Percentiles rank a stretch among this genome's conserved stretches.
phyloP scores from a whole-genome alignment of 257 asterid genomes.

The Anisodus acutangulus region DNA sequence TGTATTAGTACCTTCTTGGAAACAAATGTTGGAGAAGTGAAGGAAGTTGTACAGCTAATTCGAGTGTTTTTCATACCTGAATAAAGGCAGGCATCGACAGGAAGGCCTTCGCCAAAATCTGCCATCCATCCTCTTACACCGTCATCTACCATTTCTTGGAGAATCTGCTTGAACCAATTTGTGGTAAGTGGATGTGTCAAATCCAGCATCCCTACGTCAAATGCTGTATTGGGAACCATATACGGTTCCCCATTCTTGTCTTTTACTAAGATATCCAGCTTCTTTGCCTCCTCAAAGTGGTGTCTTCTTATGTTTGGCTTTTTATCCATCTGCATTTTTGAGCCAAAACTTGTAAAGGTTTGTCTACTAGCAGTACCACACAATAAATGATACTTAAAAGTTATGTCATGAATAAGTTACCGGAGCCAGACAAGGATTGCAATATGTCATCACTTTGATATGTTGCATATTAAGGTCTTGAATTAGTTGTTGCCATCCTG shows the following conservation, averaged over 20 bases:
- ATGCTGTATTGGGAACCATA: conserved; percentile 95
- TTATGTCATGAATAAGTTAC: conserved; percentile 42
- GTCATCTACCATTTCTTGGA: conserved; percentile 86
- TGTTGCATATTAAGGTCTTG: conserved; percentile 56
- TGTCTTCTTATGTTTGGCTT: conserved; percentile 65
- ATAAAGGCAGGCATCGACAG: conserved; percentile 84
- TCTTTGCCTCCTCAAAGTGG: conserved; percentile 78
- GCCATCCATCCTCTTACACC: conserved; percentile 99
- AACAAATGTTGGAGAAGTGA: too few species aligned
- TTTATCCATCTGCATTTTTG: conserved; percentile 60
- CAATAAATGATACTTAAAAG: not conserved
- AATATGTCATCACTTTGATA: conserved; percentile 91
- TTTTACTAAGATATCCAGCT: conserved; percentile 76
- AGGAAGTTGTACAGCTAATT: not conserved
- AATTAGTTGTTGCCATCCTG: conserved; percentile 74
- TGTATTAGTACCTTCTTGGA: conserved; percentile 1
- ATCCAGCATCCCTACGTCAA: conserved; percentile 94
- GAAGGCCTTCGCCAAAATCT: conserved; percentile 97
- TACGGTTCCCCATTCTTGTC: conserved; percentile 73
- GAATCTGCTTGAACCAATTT: conserved; percentile 81
- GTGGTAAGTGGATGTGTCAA: conserved; percentile 77
- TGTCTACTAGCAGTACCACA: not conserved
- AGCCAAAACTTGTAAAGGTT: conserved; percentile 10
- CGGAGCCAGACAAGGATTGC: conserved; percentile 99
- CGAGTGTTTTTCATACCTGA: conserved; percentile 52